Evolutionary conservation across 1,284 basidiomycete genomes (phyloP).

Genomic region (Exobasidium cylindrosporum): DNA sequence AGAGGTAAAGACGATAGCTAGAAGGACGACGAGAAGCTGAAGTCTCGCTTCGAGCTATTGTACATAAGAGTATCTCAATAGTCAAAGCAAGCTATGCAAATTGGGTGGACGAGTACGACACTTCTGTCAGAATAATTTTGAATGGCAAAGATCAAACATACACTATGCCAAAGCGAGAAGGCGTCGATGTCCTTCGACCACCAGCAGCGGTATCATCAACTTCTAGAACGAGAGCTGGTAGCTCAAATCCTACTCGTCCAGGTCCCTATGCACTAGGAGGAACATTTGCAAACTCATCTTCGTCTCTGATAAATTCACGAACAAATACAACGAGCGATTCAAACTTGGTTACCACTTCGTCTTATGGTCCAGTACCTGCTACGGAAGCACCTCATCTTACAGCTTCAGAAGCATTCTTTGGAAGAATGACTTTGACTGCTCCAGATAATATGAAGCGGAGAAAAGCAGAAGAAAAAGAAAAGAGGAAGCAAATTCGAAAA

Average conservation of each 20-base stretch:
- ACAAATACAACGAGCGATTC: neutral
- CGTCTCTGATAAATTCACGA: neutral
- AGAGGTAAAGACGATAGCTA: no score
- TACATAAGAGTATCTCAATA: no score
- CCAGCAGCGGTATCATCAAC: neutral
- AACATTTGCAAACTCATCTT: conserved; percentile 12
- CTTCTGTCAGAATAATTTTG: neutral
- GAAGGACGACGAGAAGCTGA: no score
- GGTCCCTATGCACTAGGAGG: conserved; percentile 2
- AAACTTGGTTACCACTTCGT: neutral
- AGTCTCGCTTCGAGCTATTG: no score
- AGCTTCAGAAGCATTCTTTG: conserved; percentile 40
- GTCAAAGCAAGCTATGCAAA: neutral
- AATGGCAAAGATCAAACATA: neutral
- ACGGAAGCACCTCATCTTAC: conserved; percentile 42
- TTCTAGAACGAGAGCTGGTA: neutral
- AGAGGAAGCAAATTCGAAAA: conserved; percentile 32
- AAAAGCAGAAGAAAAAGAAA: conserved; percentile 39
- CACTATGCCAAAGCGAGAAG: conserved; percentile 7
- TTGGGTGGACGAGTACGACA: neutral
- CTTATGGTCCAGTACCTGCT: neutral
- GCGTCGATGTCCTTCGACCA: neutral
- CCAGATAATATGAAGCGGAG: conserved; percentile 47
- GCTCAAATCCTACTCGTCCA: neutral
- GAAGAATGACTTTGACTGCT: conserved; percentile 46